Evolutionary conservation across 2,329 filamentous ascomycete genomes (phyloP), one percentile per base, ranked within the genome.

Genomic region (Xylariales sp.): DNA sequence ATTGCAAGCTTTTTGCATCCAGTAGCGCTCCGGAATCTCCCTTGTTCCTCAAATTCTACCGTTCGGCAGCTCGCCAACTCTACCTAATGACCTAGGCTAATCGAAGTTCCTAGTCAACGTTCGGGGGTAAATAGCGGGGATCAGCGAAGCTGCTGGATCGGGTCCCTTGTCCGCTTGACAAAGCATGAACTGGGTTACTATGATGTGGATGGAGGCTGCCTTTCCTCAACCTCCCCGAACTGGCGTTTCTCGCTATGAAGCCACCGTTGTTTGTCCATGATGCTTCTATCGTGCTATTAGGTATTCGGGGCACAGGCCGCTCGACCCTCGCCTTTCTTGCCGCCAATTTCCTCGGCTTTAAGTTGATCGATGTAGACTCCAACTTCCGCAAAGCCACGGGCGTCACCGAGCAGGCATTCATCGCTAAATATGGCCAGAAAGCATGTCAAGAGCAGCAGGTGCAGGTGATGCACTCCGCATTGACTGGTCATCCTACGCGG

Each of bases 271-370:
- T 38, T 24, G 35, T 24, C 9, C 24, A 15, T 8, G 22, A 38
- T 38, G 35, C 35, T 6, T 38, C 35, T 10, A 38, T 38, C 9
- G 35, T 16, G 19, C 20, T 38, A 8, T 9, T 38, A n/a, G 35
- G 35, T 15, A 38, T 38, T 24, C 35, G 35, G 11, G 35, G 35
- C 24, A 38, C 35, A 6, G 35, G 35, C n/a, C 20, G 22, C 21
- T 27, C 35, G n/a, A 38, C 19, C 15, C 35, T 38, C 11, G 35
- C n/a, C 11, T 18, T 38, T 27, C 35, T 38, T 15, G 35, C 35
- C 14, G 20, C 35, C 6, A 24, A 16, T 24, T 21, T 24, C 9
- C 35, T 38, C 4, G 35, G 35, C 10, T 38, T 38, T 18, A 20
- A 24, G 18, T 24, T 38, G 24, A 28, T 38, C n/a, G 35, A 38